Evolutionary conservation across 2,329 filamentous ascomycete genomes (phyloP).

Genomic region (Microdochium paspali): DNA sequence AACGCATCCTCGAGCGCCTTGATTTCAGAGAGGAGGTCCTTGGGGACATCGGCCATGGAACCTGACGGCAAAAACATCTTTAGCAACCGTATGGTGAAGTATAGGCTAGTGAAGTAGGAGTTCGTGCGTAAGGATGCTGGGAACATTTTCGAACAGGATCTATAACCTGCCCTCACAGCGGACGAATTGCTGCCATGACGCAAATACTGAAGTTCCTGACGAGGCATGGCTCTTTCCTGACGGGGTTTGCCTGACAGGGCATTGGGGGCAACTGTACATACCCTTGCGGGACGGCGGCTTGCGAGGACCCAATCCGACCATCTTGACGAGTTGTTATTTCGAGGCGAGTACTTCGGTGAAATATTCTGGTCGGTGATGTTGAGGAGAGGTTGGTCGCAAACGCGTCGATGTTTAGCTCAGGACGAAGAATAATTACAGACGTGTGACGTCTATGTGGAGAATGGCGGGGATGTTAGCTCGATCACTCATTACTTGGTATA

Average conservation of each 20-base stretch:
- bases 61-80: slow-evolving; percentile 37
- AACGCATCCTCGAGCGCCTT: slow-evolving; percentile 77
- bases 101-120: no score
- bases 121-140: no score
- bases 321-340: slow-evolving; percentile 24
- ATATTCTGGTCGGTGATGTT: no score
- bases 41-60: slow-evolving; percentile 84
- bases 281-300: slow-evolving; percentile 53
- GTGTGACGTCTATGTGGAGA: neutral
- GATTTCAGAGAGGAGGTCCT: slow-evolving; percentile 72
- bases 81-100: neutral
- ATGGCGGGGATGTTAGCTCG: neutral
- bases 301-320: slow-evolving; percentile 42
- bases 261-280: slow-evolving; percentile 35
- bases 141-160: no score
- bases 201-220: no score
- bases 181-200: no score
- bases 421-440: neutral
- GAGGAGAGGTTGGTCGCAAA: neutral
- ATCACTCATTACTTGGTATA: neutral
- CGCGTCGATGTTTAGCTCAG: neutral
- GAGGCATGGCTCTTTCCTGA: neutral
- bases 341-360: neutral
- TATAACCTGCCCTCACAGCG: no score
- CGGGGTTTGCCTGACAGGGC: neutral